phyloP scores from a whole-genome alignment of 257 asterid genomes.

The Pogostemon cablin region DNA sequence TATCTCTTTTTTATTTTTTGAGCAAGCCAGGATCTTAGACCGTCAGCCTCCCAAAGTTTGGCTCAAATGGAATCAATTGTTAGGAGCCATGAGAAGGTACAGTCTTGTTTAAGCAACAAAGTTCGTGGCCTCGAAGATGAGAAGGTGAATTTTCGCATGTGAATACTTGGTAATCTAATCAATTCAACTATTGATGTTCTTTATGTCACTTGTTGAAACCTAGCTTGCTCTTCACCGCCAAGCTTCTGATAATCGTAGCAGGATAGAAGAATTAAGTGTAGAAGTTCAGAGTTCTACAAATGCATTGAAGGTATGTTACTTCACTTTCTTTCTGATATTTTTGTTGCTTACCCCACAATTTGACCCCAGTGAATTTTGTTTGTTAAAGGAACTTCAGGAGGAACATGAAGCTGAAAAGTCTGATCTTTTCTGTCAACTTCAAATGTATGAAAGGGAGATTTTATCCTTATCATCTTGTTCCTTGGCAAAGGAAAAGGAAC shows the following conservation, averaged over 20 bases:
- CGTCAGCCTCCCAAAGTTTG: slow-evolving; percentile 54
- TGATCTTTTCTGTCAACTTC: slow-evolving; percentile 54
- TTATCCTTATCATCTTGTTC: slow-evolving; percentile 68
- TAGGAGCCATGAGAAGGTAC: slow-evolving; percentile 54
- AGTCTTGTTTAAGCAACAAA: slow-evolving; percentile 53
- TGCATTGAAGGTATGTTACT: slow-evolving; percentile 50
- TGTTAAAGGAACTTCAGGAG: slow-evolving; percentile 58
- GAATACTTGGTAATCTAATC: slow-evolving; percentile 18
- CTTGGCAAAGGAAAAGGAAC: slow-evolving; percentile 87
- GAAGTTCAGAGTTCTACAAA: slow-evolving; percentile 54
- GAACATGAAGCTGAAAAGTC: slow-evolving; percentile 61
- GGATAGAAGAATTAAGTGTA: slow-evolving; percentile 56
- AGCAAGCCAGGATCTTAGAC: slow-evolving; percentile 64
- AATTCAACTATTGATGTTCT: slow-evolving; percentile 34
- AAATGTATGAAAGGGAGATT: slow-evolving; percentile 65
- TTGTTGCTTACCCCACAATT: slow-evolving; percentile 30
- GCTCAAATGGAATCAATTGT: slow-evolving; percentile 48
- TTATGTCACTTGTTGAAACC: slow-evolving; percentile 37
- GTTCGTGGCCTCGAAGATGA: slow-evolving; percentile 65
- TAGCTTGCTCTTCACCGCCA: slow-evolving; percentile 60
- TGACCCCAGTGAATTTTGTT: slow-evolving; percentile 31
- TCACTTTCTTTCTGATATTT: slow-evolving; percentile 24
- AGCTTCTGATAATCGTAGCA: slow-evolving; percentile 56
- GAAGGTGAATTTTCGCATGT: slow-evolving; percentile 56
- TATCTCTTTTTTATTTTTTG: background rate